Base-by-base conservation (phyloP, 169 alveolate genomes). In the Babesia ovis region DNA sequence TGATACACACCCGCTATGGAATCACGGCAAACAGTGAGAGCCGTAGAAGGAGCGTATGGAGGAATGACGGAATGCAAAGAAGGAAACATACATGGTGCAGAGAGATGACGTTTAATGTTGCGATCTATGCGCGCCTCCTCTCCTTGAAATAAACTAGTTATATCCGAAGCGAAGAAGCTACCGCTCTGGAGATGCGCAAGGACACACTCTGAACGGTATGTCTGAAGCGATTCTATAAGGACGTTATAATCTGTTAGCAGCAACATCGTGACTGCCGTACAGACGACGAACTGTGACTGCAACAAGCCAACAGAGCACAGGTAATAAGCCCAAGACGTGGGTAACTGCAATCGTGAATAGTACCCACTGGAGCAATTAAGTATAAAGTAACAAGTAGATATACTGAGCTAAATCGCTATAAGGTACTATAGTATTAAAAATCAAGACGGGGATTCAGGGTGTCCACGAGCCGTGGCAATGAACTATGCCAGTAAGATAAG, bases 11-110 rank as follows among this genome's bases (percentile, higher is more conserved):
- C 74, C 5, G 62, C 74, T 20, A 25, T 20, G 48, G 74, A 64
- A 64, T 64, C 74, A 31, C 74, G 74, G 61, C 74, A 64, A 45
- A 64, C 74, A 37, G 62, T 14, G 23, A 64, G 61, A 25, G 74
- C 74, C 3, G 74, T 64, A 20, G 74, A 46, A 64, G 62, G 74
- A 16, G 74, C 74, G 23, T 64, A 64, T 3, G 51, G 37, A 18
- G 74, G 74, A 14, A 64, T 50, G 5, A 64, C 74, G 22, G 74
- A 64, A 12, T 64, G 74, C 16, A 64, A 12, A 4, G 74, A 64
- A 1, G 74, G 74, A 32, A 64, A 64, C 4, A 48, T 64, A 54
- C 62, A 45, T 29, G 74, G 74, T 35, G 51, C 74, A 2, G 74
- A 64, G n/a, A 64, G 62, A 46, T 64, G 51, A 0, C 51, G 74